Evolutionary conservation across 2,329 filamentous ascomycete species (phyloP).

Genomic region (Penicillium sp.): DNA sequence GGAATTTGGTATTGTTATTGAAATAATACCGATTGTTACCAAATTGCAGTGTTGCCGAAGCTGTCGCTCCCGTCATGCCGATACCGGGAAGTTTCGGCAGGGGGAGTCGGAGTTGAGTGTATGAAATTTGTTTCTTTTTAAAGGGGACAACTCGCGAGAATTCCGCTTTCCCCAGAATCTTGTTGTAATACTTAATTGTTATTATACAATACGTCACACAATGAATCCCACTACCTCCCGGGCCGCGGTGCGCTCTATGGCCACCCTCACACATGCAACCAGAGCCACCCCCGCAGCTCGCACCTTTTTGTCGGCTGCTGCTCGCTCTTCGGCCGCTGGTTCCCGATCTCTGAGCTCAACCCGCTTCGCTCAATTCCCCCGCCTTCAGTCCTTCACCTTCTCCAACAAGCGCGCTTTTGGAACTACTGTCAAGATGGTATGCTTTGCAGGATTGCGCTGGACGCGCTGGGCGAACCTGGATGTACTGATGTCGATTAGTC

Average conservation of each 20-base stretch:
- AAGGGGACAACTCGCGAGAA: neutral
- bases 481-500: conserved; percentile 29
- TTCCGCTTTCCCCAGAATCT: conserved; percentile 4
- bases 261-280: conserved; percentile 38
- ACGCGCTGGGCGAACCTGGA: neutral
- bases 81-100: conserved; percentile 32
- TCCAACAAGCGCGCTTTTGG: conserved; percentile 37
- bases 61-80: conserved; percentile 18
- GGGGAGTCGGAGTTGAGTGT: conserved; percentile 12
- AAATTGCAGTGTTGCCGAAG: neutral
- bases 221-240: conserved; percentile 35
- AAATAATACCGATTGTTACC: conserved; percentile 14
- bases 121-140: conserved; percentile 15
- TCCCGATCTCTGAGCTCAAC: conserved; percentile 34
- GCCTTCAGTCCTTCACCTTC: conserved; percentile 34
- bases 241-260: conserved; percentile 42
- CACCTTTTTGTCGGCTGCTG: conserved; percentile 28
- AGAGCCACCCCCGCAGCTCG: conserved; percentile 39
- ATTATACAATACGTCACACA: conserved; percentile 27
- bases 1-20: conserved; percentile 13
- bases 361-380: conserved; percentile 34
- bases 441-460: conserved; percentile 1
- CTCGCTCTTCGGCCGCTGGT: conserved; percentile 30
- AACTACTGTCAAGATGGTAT: conserved; percentile 42
- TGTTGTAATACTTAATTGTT: conserved; percentile 7